Conservation (phyloP, 75 land plant genomes). For the Cunninghamia lanceolata region DNA sequence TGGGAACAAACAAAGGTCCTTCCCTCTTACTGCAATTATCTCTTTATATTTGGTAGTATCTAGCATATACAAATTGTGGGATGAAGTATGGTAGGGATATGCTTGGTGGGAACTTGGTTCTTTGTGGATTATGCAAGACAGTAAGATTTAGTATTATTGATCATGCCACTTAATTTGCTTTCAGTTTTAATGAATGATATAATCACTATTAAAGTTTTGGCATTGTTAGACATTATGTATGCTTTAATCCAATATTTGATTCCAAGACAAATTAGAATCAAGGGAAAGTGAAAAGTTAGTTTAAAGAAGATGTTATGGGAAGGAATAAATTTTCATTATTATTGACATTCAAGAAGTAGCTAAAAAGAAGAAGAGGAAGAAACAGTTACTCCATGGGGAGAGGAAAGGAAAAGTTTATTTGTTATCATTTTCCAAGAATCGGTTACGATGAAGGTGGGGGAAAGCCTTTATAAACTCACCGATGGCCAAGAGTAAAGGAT, state of each 20-base stretch:
- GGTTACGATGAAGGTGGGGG: too few relatives aligned
- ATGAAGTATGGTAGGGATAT: constrained; percentile 82
- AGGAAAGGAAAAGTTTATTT: too few relatives aligned
- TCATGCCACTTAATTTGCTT: constrained; percentile 90
- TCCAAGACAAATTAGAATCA: constrained; percentile 79
- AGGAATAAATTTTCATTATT: too few relatives aligned
- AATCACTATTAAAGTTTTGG: constrained; percentile 63
- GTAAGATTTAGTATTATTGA: constrained; percentile 64
- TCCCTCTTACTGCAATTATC: constrained; percentile 73
- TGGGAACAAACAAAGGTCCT: constrained; percentile 93
- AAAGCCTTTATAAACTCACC: too few relatives aligned
- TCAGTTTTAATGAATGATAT: constrained; percentile 83
- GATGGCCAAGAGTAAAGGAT: too few relatives aligned
- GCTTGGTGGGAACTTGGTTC: constrained; percentile 79
- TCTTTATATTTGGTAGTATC: constrained; percentile 70
- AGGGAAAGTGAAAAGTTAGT: too few relatives aligned
- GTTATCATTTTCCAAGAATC: too few relatives aligned
- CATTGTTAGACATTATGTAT: constrained; percentile 81
- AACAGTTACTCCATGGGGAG: too few relatives aligned
- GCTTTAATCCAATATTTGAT: constrained; percentile 78
- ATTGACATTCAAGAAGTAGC: too few relatives aligned
- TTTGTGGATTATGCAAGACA: constrained; percentile 88
- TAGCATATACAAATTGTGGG: constrained; percentile 72
- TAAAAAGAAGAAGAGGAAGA: too few relatives aligned
- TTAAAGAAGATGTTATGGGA: too few relatives aligned